phyloP scores from a whole-genome alignment of 805 yeast species.

The Metschnikowia kofuensis region DNA sequence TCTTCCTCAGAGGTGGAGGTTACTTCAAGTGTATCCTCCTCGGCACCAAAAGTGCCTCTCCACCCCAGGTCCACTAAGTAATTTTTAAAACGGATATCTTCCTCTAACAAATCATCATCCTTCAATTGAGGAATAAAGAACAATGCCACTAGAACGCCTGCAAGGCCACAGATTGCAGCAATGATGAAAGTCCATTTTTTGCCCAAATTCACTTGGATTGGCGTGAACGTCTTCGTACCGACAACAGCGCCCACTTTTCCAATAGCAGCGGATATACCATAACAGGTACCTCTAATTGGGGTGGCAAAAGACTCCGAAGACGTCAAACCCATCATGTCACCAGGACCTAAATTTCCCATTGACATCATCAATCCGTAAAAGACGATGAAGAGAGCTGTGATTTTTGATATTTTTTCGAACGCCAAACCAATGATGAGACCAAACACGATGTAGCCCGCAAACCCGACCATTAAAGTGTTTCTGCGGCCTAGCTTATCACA shows the following conservation, averaged over 20 bases:
- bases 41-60: conserved; percentile 44
- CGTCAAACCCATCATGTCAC: conserved; percentile 68
- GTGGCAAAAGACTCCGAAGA: conserved; percentile 69
- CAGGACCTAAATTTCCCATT: conserved; percentile 76
- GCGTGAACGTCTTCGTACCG: conserved; percentile 70
- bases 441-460: conserved; percentile 64
- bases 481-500: conserved; percentile 69
- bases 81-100: conserved; percentile 61
- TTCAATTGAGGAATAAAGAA: conserved; percentile 65
- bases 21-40: conserved; percentile 14
- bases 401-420: conserved; percentile 52
- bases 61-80: conserved; percentile 61
- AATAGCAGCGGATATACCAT: conserved; percentile 74
- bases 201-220: conserved; percentile 64
- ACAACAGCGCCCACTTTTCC: conserved; percentile 87
- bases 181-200: conserved; percentile 74
- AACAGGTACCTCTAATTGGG: conserved; percentile 71
- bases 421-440: conserved; percentile 71
- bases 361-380: conserved; percentile 73
- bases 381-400: conserved; percentile 61
- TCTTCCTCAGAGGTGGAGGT: conserved; percentile 14
- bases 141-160: conserved; percentile 58
- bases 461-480: conserved; percentile 68
- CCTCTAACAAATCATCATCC: conserved; percentile 66
- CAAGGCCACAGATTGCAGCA: conserved; percentile 68